phyloP scores from a whole-genome alignment of 2,329 filamentous ascomycete genomes.

The Rosellinia necatrix region DNA sequence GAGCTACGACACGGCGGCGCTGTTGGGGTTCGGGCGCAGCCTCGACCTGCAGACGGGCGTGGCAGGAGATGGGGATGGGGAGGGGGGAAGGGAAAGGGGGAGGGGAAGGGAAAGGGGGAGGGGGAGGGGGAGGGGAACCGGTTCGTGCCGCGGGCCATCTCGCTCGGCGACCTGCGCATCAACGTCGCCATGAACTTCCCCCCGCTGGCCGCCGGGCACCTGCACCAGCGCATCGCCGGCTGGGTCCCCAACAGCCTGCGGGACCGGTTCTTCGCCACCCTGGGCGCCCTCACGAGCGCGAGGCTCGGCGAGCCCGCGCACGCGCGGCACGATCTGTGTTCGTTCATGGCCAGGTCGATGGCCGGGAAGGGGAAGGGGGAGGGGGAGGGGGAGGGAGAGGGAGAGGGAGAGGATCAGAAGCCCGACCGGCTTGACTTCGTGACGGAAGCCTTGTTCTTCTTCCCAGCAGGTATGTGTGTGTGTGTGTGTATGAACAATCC shows the following conservation, averaged over 20 bases:
- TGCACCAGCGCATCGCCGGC: neutral
- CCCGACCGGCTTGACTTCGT: neutral
- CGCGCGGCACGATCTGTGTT: neutral
- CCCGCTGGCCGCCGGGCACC: neutral
- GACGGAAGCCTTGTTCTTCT: conserved; percentile 5
- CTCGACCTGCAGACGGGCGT: neutral
- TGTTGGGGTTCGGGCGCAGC: neutral
- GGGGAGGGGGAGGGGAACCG: too few species aligned
- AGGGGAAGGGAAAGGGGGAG: too few species aligned
- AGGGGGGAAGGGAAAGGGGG: too few species aligned
- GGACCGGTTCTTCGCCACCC: neutral
- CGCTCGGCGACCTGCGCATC: neutral
- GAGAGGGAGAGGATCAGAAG: too few species aligned
- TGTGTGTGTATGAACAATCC: too few species aligned
- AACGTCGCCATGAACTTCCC: neutral
- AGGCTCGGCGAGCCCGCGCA: neutral
- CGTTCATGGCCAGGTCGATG: neutral
- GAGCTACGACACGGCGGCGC: neutral
- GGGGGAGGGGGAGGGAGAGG: neutral
- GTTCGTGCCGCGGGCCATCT: neutral
- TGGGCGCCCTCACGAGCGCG: neutral
- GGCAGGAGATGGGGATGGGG: too few species aligned
- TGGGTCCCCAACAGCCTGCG: neutral
- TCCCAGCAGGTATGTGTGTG: neutral
- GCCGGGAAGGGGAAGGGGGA: neutral